Conservation (phyloP, 2,329 filamentous ascomycete species). For the Neonectria sp. region DNA sequence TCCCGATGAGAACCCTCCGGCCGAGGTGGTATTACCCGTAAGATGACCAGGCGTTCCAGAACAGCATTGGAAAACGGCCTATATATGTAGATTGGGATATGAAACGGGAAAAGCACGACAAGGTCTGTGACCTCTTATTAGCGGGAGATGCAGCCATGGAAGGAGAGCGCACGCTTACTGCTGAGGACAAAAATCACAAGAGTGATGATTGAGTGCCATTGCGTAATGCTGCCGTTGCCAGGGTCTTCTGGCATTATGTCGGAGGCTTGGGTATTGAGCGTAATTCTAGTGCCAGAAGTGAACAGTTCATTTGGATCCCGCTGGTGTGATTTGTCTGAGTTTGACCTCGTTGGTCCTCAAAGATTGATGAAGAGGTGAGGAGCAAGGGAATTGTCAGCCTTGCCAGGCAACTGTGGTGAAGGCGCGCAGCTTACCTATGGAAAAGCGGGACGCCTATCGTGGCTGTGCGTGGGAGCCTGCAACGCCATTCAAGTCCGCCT, state of each 20-base stretch:
- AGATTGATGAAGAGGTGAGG: too few species aligned
- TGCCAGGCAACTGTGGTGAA: too few species aligned
- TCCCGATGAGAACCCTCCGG: neutral
- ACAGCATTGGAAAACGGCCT: constrained; percentile 61
- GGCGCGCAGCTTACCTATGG: too few species aligned
- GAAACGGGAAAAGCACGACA: constrained; percentile 78
- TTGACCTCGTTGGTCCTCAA: too few species aligned
- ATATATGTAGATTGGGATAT: constrained; percentile 74
- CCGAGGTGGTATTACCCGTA: constrained; percentile 66
- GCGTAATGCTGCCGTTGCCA: too few species aligned
- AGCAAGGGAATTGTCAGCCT: too few species aligned
- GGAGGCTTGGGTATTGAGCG: too few species aligned
- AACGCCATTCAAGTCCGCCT: neutral
- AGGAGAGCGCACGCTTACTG: constrained; percentile 67
- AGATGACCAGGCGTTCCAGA: constrained; percentile 51
- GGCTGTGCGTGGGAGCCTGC: neutral
- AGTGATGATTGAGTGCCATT: constrained; percentile 72
- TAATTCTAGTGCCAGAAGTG: too few species aligned
- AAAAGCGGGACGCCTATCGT: neutral
- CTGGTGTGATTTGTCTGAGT: too few species aligned
- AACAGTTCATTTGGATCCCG: too few species aligned
- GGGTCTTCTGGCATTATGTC: too few species aligned
- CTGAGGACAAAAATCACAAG: constrained; percentile 78
- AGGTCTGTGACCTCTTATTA: constrained; percentile 66
- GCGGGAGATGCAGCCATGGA: neutral